These are phyloP conservation scores for Penicillium decumbens DNA, from an alignment of 2,329 filamentous ascomycete genomes.

Conservation along the genomic window DNA sequence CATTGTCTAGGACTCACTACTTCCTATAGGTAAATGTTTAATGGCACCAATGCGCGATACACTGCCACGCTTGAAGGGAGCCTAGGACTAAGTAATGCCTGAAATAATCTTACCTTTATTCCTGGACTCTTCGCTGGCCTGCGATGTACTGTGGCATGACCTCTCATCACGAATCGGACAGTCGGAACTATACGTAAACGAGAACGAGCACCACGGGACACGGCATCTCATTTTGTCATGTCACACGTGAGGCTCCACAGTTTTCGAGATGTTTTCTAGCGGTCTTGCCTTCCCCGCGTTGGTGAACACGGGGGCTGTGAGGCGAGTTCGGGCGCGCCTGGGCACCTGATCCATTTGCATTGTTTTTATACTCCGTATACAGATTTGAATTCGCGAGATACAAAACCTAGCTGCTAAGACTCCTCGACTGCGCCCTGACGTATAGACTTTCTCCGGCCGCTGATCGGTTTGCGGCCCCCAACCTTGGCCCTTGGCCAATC, in stretches of 20 bases:
- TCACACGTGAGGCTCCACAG: slow-evolving; percentile 12
- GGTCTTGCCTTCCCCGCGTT: not conserved
- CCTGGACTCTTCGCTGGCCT: slow-evolving; percentile 7
- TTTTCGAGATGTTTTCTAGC: slow-evolving; percentile 13
- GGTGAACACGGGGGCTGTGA: not conserved
- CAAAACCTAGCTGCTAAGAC: not conserved
- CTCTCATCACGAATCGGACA: not conserved
- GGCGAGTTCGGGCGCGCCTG: not conserved
- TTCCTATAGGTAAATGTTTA: not conserved
- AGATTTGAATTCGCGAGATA: not conserved
- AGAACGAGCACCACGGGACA: not conserved
- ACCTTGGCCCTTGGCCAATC: not conserved
- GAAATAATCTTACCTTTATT: slow-evolving; percentile 9
- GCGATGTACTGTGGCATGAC: slow-evolving; percentile 3
- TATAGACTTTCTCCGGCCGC: not conserved
- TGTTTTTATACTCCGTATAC: not conserved
- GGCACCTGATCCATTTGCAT: not conserved
- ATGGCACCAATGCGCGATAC: slow-evolving; percentile 7
- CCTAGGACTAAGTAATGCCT: not conserved
- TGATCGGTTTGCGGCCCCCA: not conserved
- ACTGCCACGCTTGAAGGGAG: not conserved
- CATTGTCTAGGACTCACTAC: not conserved
- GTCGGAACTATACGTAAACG: not conserved
- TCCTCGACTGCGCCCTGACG: not conserved
- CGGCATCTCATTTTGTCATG: slow-evolving; percentile 8